Evolutionary conservation across 176 grass and related monocot species (phyloP).

Genomic region (sorghum (Sorghum bicolor)): DNA sequence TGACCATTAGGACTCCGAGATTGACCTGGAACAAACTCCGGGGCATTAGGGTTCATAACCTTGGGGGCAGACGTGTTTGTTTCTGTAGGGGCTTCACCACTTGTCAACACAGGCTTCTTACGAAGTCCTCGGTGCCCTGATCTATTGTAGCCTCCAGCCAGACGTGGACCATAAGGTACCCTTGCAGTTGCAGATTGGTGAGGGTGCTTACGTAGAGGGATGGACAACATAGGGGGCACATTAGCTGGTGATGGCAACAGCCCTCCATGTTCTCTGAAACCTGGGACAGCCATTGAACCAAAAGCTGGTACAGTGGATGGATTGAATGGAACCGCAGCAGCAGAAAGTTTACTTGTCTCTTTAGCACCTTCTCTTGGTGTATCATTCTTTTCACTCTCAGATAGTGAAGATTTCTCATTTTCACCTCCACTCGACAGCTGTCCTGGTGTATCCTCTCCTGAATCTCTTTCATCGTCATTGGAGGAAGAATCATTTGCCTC

Average conservation of each 20-base stretch:
- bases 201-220: constrained; percentile 86
- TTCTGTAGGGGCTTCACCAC: constrained; percentile 61
- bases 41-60: constrained; percentile 90
- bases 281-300: constrained; percentile 77
- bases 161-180: constrained; percentile 91
- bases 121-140: constrained; percentile 71
- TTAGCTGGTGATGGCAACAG: constrained; percentile 80
- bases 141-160: constrained; percentile 87
- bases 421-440: constrained; percentile 64
- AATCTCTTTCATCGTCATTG: constrained; percentile 59
- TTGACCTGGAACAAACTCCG: constrained; percentile 83
- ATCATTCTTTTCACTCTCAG: constrained; percentile 58
- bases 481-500: constrained; percentile 62
- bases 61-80: constrained; percentile 49
- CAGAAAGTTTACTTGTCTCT: constrained; percentile 86
- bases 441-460: constrained; percentile 54
- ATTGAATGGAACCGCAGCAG: constrained; percentile 87
- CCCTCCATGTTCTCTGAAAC: constrained; percentile 92
- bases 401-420: constrained; percentile 67
- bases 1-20: constrained; percentile 56
- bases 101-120: constrained; percentile 66
- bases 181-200: constrained; percentile 96
- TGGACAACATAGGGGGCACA: constrained; percentile 71
- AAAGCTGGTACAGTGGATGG: constrained; percentile 82
- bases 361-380: constrained; percentile 38